phyloP scores from a whole-genome alignment of 1,139 yeast species.

The Geotrichum australiense region DNA sequence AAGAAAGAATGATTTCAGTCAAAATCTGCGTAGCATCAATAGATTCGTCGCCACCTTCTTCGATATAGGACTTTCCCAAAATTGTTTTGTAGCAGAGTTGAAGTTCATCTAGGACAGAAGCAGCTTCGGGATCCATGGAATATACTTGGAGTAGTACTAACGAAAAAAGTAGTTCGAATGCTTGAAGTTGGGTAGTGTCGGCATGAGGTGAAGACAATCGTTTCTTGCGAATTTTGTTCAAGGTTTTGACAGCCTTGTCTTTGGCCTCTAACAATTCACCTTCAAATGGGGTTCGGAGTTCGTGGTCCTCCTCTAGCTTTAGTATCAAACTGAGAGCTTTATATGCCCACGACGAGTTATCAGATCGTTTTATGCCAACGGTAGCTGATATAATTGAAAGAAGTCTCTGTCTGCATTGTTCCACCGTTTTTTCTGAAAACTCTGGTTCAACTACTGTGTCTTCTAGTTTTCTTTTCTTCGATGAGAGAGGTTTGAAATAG shows the following conservation, averaged over 20 bases:
- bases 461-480: constrained; percentile 17
- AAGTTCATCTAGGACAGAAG: constrained; percentile 66
- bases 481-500: constrained; percentile 39
- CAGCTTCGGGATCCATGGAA: constrained; percentile 67
- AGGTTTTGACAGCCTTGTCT: constrained; percentile 44
- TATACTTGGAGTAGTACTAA: constrained; percentile 74
- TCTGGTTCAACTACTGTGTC: constrained; percentile 15
- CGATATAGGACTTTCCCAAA: constrained; percentile 24
- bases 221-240: constrained; percentile 42
- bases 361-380: constrained; percentile 41
- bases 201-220: constrained; percentile 37
- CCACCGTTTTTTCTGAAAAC: constrained; percentile 21
- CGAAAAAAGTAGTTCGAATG: constrained; percentile 71
- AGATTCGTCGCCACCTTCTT: constrained; percentile 29
- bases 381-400: constrained; percentile 48
- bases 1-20: constrained; percentile 72
- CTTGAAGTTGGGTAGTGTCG: constrained; percentile 39
- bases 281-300: constrained; percentile 30
- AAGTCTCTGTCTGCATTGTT: constrained; percentile 45
- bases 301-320: constrained; percentile 22
- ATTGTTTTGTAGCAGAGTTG: constrained; percentile 36
- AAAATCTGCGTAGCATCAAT: constrained; percentile 52
- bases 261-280: constrained; percentile 39
- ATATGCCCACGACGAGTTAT: constrained; percentile 55
- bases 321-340: constrained; percentile 21